A percentile compares a stretch with the other conserved stretches of the same genome.
These are phyloP conservation scores for Stipa capillata DNA, from an alignment of 176 grass and related monocot genomes.

Conservation along the genomic window DNA sequence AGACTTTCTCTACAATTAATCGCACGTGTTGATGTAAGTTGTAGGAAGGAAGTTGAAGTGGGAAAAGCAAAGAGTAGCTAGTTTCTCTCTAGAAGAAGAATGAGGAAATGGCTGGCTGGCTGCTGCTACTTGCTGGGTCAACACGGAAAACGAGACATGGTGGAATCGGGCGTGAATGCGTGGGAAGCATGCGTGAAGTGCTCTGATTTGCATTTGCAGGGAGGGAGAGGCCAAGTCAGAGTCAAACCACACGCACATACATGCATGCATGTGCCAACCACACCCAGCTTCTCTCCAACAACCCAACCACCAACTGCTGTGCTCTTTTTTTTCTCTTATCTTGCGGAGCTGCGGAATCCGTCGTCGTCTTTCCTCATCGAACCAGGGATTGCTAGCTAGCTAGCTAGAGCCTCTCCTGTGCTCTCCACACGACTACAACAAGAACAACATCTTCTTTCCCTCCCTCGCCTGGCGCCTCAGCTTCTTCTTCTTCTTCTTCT, in stretches of 20 bases:
- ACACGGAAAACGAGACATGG: background rate
- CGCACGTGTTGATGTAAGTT: too few relatives aligned
- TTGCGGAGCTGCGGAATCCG: background rate
- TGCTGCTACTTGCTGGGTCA: background rate
- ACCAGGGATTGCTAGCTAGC: too few relatives aligned
- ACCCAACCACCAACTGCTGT: too few relatives aligned
- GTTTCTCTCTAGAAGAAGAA: background rate
- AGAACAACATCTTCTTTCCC: background rate
- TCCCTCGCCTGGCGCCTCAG: background rate
- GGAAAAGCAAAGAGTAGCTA: background rate
- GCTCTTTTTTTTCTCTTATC: too few relatives aligned
- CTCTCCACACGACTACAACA: conserved; percentile 15
- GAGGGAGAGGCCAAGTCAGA: background rate
- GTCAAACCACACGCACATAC: background rate
- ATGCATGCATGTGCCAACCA: background rate
- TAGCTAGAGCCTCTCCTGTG: background rate
- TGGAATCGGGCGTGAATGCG: background rate
- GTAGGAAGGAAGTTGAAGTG: background rate
- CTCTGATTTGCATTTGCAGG: too few relatives aligned
- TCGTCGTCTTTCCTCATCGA: background rate
- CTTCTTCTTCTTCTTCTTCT: too few relatives aligned
- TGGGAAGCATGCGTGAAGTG: background rate
- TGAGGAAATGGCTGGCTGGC: background rate
- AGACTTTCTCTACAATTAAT: too few relatives aligned
- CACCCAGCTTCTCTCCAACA: background rate